Conservation (phyloP, 208 protist genomes). For the Tritrichomonas foetus region DNA sequence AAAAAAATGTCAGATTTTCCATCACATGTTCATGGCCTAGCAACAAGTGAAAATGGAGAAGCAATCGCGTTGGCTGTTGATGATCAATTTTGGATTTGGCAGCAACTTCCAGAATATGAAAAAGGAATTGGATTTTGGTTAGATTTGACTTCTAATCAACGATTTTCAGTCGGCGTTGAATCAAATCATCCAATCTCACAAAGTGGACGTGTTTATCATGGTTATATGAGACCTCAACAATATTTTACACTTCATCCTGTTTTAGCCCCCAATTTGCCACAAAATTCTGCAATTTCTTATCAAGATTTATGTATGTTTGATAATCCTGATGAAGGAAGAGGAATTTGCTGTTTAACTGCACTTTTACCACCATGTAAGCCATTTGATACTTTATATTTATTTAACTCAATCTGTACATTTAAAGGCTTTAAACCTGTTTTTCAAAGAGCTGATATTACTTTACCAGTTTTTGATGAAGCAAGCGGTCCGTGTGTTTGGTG, state of each 20-base stretch:
- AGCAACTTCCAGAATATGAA: background rate
- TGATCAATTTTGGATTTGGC: constrained; percentile 27
- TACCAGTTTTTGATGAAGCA: background rate
- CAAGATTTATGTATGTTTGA: constrained; percentile 11
- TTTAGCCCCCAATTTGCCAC: background rate
- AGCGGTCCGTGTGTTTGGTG: background rate
- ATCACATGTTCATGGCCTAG: background rate
- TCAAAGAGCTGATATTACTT: background rate
- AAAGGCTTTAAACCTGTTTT: background rate
- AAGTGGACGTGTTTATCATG: background rate
- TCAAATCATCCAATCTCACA: constrained; percentile 10
- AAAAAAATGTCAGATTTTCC: background rate
- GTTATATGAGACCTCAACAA: background rate
- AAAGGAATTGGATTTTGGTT: constrained; percentile 28
- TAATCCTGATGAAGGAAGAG: constrained; percentile 34
- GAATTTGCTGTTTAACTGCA: background rate
- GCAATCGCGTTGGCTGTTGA: background rate
- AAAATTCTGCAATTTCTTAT: constrained; percentile 10
- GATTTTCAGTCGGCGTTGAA: background rate
- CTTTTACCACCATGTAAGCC: background rate
- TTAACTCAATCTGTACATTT: constrained; percentile 9
- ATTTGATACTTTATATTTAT: constrained; percentile 14
- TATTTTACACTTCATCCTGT: background rate
- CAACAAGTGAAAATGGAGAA: background rate
- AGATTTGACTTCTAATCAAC: background rate